Base-by-base conservation (phyloP, 2,329 filamentous ascomycete genomes). In the Aschersonia sp. region DNA sequence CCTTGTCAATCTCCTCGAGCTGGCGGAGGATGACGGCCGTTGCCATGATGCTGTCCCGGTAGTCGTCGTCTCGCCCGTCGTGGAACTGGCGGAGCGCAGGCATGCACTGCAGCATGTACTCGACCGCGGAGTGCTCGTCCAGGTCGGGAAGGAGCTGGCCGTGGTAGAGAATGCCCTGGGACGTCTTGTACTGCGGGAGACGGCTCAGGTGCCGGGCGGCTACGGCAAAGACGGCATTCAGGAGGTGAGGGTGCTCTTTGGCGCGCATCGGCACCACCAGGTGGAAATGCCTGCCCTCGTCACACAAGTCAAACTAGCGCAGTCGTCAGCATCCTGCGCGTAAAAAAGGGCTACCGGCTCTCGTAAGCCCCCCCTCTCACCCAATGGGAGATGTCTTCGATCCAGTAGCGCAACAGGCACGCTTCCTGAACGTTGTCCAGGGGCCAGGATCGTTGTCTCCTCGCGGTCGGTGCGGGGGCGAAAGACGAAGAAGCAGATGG, bases 141-240 rank as follows among this genome's bases (percentile, higher is more conserved):
- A 68, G 59, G 5, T 59, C 54, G 0, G 61, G 57, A 0, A 68
- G 57, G 0, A 63, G 57, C 39, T 68, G 64, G 0, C 63, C 64
- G 33, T 66, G 62, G 47, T 67, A 68, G 1, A 61, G 40, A 10
- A 68, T 60, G 1, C 65, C 64, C 2, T 51, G 53, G 2, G 58
- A 47, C 3, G 65, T 64, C 47, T 59, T 63, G 54, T 63, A 68
- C 42, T 64, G 61, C 0, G 65, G 65, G 1, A 67, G 51, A 1
- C 65, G 63, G 11, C 61, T 63, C 4, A 68, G 53, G 48, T 67
- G 65, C 5, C 65, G 63, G 0, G 65, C 63, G 5, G 65, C 63
- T 1, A 68, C 59, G 1, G 65, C 65, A 45, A 67, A 66, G n/a
- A 67, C 62, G 33, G 65, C 61, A 44, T 67, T 60, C n/a, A 67